Conservation (phyloP, 805 yeast species). For the Wickerhamomyces rabaulensis region DNA sequence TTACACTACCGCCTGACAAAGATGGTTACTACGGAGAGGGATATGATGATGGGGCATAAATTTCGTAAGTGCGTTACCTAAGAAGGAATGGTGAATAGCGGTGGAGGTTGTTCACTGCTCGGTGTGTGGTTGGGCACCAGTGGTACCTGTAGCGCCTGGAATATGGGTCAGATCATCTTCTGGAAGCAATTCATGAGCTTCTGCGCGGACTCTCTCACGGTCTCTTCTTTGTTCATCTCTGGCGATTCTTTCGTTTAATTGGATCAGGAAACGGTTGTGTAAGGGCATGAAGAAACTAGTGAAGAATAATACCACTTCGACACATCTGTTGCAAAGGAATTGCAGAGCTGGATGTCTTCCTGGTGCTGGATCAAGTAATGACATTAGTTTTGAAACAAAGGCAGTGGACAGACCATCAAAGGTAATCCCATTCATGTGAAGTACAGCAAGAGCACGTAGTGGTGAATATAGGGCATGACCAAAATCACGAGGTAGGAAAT, state of each 20-base stretch:
- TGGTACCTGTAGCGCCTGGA: constrained; percentile 1
- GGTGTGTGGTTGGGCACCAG: constrained; percentile 8
- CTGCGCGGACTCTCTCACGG: background rate
- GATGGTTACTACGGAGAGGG: no score
- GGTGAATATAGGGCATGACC: background rate
- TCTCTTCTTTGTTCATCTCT: background rate
- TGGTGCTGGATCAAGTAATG: background rate
- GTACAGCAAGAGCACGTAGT: background rate
- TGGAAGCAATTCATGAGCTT: background rate
- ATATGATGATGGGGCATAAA: background rate
- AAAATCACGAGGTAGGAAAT: background rate
- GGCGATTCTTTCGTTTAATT: background rate
- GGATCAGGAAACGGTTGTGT: constrained; percentile 5
- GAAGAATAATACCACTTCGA: constrained; percentile 8
- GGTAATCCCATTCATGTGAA: background rate
- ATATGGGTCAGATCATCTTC: background rate
- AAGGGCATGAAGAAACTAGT: constrained; percentile 9
- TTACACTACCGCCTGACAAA: no score
- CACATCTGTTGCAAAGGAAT: background rate
- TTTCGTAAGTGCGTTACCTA: background rate
- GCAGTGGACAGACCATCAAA: background rate
- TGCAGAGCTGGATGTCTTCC: constrained; percentile 1
- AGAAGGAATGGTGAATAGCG: no score
- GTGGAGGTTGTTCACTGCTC: constrained; percentile 5
- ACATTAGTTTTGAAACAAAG: background rate